Conservation (phyloP, 148 eudicot species). For the Silene latifolia region DNA sequence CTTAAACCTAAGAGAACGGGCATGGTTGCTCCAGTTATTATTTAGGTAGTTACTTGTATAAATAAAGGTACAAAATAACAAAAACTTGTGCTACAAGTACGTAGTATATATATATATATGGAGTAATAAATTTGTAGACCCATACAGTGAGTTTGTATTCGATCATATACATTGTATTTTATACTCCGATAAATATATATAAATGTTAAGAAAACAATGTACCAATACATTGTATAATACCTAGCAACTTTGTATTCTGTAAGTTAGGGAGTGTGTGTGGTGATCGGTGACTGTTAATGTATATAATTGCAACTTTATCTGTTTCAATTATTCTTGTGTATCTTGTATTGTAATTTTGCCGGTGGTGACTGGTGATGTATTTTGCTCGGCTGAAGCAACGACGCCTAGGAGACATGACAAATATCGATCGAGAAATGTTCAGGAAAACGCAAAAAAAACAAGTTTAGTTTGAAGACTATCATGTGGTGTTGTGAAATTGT, state of each 20-base stretch:
- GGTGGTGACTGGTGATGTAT: no score
- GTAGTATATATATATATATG: neutral
- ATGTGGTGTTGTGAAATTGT: no score
- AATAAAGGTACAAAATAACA: neutral
- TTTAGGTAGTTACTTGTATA: neutral
- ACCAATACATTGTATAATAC: neutral
- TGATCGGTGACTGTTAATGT: neutral
- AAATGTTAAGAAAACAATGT: neutral
- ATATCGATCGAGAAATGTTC: no score
- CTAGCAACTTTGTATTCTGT: neutral
- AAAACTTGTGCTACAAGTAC: neutral
- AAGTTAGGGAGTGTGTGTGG: neutral
- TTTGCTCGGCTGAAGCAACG: no score
- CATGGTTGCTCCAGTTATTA: neutral
- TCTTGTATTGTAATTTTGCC: no score
- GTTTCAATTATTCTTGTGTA: no score
- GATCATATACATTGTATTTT: no score
- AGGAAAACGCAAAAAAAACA: no score
- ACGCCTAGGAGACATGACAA: no score
- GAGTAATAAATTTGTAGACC: neutral
- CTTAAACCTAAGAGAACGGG: conserved; percentile 22
- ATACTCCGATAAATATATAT: no score
- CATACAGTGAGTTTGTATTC: no score
- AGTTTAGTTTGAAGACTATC: no score
- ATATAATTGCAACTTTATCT: neutral